Evolutionary conservation across 2,329 filamentous ascomycete species (phyloP).

Genomic region (Simplicillium aogashimaense): DNA sequence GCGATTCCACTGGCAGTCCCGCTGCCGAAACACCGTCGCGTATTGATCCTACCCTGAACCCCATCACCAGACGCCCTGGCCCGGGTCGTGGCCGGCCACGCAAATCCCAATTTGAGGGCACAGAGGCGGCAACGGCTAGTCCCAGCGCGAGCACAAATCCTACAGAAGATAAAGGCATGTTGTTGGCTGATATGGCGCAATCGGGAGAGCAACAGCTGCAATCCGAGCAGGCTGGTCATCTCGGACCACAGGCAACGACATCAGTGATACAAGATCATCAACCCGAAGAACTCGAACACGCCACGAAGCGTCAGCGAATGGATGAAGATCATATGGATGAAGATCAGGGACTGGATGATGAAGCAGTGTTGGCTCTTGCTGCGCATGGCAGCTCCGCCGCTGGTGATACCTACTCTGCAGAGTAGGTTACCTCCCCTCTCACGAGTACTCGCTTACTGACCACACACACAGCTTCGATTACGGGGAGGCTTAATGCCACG

Average conservation of each 20-base stretch:
- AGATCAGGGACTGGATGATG: constrained; percentile 31
- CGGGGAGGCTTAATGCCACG: too few relatives aligned
- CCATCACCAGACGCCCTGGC: constrained; percentile 50
- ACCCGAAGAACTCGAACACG: constrained; percentile 3
- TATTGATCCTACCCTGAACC: constrained; percentile 42
- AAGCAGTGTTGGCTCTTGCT: constrained; percentile 37
- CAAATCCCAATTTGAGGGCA: constrained; percentile 18
- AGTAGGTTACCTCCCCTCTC: too few relatives aligned
- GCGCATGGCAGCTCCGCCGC: constrained; percentile 27
- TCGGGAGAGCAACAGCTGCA: neutral
- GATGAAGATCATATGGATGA: constrained; percentile 20
- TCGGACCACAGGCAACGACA: too few relatives aligned
- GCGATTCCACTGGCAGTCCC: constrained; percentile 26
- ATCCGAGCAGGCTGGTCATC: too few relatives aligned
- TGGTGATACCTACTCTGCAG: too few relatives aligned
- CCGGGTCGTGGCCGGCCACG: constrained; percentile 45
- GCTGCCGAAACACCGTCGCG: constrained; percentile 24
- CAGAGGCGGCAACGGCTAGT: constrained; percentile 15
- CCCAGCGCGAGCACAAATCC: neutral
- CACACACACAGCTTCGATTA: too few relatives aligned
- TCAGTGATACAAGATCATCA: too few relatives aligned
- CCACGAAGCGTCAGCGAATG: constrained; percentile 29
- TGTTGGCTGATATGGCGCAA: neutral
- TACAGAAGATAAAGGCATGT: neutral
- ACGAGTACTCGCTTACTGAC: too few relatives aligned